Conservation (phyloP, 257 asterid species). For the Fraxinus anomala region DNA sequence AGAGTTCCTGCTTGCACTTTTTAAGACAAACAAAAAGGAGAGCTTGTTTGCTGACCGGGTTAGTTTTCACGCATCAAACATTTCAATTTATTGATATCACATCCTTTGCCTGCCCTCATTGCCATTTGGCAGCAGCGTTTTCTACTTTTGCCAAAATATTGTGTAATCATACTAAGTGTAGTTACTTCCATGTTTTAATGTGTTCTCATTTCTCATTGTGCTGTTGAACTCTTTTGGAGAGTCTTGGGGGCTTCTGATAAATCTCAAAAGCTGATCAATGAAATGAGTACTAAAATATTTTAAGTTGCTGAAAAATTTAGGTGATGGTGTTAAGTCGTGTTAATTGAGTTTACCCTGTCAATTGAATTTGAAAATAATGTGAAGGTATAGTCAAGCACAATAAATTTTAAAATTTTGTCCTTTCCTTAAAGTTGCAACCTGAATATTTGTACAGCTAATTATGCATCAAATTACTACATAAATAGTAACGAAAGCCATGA, state of each 20-base stretch:
- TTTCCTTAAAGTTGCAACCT: too few species aligned
- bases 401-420: too few species aligned
- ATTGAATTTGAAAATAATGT: background rate
- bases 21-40: constrained; percentile 72
- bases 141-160: background rate
- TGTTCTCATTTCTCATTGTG: background rate
- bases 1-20: constrained; percentile 84
- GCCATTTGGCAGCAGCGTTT: background rate
- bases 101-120: background rate
- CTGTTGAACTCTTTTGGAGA: background rate
- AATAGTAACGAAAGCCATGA: background rate
- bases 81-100: too few species aligned
- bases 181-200: background rate
- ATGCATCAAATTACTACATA: too few species aligned
- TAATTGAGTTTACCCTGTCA: background rate
- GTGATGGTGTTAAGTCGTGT: background rate
- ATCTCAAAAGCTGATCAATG: background rate
- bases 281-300: background rate
- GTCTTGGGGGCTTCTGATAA: background rate
- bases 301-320: background rate
- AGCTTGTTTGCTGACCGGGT: constrained; percentile 92
- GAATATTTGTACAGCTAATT: background rate
- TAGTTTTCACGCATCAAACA: constrained; percentile 35
- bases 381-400: background rate
- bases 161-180: background rate